These are phyloP conservation scores for Reticulascus tulasneorum DNA, from an alignment of 2,329 filamentous ascomycete species.

Conservation along the genomic window DNA sequence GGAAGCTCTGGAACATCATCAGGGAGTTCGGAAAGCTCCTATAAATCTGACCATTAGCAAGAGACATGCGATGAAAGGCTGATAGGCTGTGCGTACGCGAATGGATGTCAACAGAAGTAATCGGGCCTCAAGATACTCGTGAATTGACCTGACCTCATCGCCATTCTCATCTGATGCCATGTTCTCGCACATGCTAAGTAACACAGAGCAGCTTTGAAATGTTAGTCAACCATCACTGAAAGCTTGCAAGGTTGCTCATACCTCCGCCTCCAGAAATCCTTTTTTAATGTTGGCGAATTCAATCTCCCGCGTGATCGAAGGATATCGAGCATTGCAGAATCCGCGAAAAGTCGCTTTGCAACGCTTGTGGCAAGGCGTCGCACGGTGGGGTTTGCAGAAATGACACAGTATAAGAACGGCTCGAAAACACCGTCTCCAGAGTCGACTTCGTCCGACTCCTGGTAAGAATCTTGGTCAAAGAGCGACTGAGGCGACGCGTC, in stretches of 20 bases:
- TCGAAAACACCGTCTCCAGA: constrained; percentile 38
- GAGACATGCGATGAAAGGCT: background rate
- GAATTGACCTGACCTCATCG: constrained; percentile 42
- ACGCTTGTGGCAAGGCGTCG: constrained; percentile 44
- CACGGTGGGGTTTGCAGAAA: constrained; percentile 47
- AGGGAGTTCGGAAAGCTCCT: constrained; percentile 53
- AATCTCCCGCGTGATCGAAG: constrained; percentile 32
- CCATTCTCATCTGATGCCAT: constrained; percentile 39
- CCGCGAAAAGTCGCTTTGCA: constrained; percentile 43
- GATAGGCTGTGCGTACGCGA: constrained; percentile 33
- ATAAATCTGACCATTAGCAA: background rate
- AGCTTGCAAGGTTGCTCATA: constrained; percentile 23
- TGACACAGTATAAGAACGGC: constrained; percentile 49
- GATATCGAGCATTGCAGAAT: constrained; percentile 29
- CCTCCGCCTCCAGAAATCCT: constrained; percentile 51
- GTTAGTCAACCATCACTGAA: background rate
- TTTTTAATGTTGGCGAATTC: constrained; percentile 32
- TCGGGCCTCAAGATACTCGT: constrained; percentile 54
- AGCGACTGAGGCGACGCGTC: constrained; percentile 46
- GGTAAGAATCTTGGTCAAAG: no score
- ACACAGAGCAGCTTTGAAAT: constrained; percentile 35
- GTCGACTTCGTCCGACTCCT: no score
- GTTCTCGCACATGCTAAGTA: constrained; percentile 47
- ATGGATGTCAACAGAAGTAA: constrained; percentile 48
- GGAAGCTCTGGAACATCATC: constrained; percentile 53